Evolutionary conservation across 1,284 basidiomycete genomes (phyloP), one percentile per base, ranked within the genome.

Genomic region (Ustilago curta): DNA sequence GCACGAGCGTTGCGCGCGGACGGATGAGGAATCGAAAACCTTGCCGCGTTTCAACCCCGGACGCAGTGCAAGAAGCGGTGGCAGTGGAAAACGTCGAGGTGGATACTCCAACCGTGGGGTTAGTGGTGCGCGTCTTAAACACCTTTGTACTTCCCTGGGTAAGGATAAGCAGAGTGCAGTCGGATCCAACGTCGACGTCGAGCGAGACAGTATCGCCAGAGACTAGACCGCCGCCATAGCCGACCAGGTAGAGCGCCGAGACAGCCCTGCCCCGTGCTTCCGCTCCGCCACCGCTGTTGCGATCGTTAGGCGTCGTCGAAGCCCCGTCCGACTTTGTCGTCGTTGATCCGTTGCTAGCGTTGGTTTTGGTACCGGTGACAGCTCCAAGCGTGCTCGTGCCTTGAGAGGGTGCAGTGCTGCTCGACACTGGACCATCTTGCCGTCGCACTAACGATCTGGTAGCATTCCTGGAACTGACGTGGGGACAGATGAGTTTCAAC

Each of bases 141-240:
- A 84, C 83, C 40, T 84, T 84, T 2, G 78, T 77, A 82, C 88
- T 81, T 77, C 92, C 94, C 88, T 96, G 94, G 6, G 94, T 93
- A 31, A 95, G 86, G 35, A 95, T 79, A 11, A 94, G 86, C 2
- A 95, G 88, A 3, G 85, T 87, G 29, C 89, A 88, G 84, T 56
- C 62, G 14, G 86, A 80, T 21, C 89, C 89, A 0, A 97, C 88
- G 47, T 90, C 86, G 18, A 92, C 88, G 19, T 87, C 84, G 3
- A 97, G 85, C 49, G 88, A 85, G 40, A 97, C 87, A 40, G 87
- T 85, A 86, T 99, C 96, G 0, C 95, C 95, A 6, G 91, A 90
- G 29, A 99, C 93, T 5, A 98, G 88, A 0, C 96, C 96, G 14
- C 96, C 96, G 1, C 96, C 96, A 78, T 98, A 98, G 23, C 90